Base-by-base conservation (phyloP, 768 basidiomycete species). In the Lyophyllum shimeji region DNA sequence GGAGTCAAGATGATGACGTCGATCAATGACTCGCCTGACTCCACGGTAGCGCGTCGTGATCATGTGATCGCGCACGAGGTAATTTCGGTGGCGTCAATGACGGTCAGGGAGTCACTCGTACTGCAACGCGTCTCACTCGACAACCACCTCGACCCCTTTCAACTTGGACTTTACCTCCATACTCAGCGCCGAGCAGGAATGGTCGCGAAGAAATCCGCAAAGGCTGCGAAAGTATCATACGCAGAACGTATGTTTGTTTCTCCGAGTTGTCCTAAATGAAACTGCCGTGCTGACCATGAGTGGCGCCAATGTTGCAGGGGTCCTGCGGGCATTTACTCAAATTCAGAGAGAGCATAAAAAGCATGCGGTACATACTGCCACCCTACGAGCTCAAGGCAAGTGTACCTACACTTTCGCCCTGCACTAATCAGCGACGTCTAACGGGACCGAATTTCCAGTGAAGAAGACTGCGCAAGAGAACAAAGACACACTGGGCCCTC, bases 401-500 rank as follows among this genome's bases (percentile, higher is more conserved):
- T 46, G 21, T n/a, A n/a, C n/a, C 0, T 42, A 46, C 17, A 52
- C 15, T n/a, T n/a, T n/a, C n/a, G 25, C 29, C 29, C 4, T 39
- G 34, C 13, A 46, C 45, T 4, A 34, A 12, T 13, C 18, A 44
- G n/a, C 13, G 29, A 23, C 21, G 11, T 31, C 40, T 33, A 21
- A 31, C 34, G 21, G 24, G 21, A 15, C 46, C 40, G 1, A 12
- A 3, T 44, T 21, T 20, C 21, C 47, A 81, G 81, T 82, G 20
- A 76, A 73, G 57, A 81, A 75, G 62, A 76, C 67, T 48, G 81
- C 80, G 11, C 61, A 73, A 44, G 69, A 67, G 25, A 72, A 70
- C 43, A 71, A 76, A 53, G 79, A 80, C 46, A 76, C 70, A 46
- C 69, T 82, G 9, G 80, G 81, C 3, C 77, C 78, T 6, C 71